These are phyloP conservation scores for Penicillium verrucosum DNA, from an alignment of 2,329 filamentous ascomycete species.

Conservation along the genomic window DNA sequence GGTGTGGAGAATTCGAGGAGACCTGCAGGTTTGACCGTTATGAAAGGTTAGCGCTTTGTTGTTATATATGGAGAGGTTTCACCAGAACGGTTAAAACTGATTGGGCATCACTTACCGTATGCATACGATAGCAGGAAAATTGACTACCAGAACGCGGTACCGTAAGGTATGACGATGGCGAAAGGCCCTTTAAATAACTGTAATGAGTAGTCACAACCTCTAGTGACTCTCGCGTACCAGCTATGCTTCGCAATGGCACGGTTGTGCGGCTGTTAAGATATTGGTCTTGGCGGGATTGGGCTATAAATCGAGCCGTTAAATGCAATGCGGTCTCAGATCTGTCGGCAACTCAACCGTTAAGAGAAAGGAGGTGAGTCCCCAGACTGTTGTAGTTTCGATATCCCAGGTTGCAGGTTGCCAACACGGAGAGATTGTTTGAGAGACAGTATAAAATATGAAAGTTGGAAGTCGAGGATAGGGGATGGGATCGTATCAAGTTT, in stretches of 20 bases:
- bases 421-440: slow-evolving; percentile 3
- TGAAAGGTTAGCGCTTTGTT: slow-evolving; percentile 17
- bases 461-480: background rate
- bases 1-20: slow-evolving; percentile 19
- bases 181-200: background rate
- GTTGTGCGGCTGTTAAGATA: background rate
- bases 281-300: background rate
- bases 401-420: background rate
- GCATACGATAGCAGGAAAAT: background rate
- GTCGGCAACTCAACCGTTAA: background rate
- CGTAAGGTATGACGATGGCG: background rate
- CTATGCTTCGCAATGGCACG: background rate
- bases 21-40: slow-evolving; percentile 26
- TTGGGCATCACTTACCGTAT: slow-evolving; percentile 10
- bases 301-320: slow-evolving; percentile 14
- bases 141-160: background rate
- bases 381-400: background rate
- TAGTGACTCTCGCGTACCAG: background rate
- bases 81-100: slow-evolving; percentile 8
- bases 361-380: background rate
- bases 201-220: too few relatives aligned
- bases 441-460: slow-evolving; percentile 1
- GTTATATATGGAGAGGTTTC: slow-evolving; percentile 25
- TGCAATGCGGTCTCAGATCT: slow-evolving; percentile 24
- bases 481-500: background rate